phyloP scores from a whole-genome alignment of 2,329 filamentous ascomycete genomes.

The Pyrenophora graminea region DNA sequence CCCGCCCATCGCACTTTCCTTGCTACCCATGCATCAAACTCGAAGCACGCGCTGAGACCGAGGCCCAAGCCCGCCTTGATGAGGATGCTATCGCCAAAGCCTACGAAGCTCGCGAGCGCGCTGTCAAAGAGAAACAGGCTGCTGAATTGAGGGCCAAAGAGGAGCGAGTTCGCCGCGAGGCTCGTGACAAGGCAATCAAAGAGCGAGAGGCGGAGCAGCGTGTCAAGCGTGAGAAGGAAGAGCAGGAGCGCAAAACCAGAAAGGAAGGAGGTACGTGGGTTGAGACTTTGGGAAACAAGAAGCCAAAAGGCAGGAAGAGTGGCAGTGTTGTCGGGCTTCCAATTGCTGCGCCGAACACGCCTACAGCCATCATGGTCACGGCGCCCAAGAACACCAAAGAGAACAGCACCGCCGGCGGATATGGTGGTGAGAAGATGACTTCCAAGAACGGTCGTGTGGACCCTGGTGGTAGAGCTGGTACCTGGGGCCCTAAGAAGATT shows the following conservation, averaged over 20 bases:
- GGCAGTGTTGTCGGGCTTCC: background rate
- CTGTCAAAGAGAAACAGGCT: constrained; percentile 12
- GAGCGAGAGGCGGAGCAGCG: constrained; percentile 26
- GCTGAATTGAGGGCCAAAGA: constrained; percentile 22
- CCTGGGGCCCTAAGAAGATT: constrained; percentile 36
- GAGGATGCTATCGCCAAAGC: constrained; percentile 12
- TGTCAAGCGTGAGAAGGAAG: constrained; percentile 17
- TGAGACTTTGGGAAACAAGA: constrained; percentile 23
- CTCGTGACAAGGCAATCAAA: constrained; percentile 24
- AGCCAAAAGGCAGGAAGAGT: constrained; percentile 17
- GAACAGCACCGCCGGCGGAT: background rate
- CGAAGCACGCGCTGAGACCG: constrained; percentile 15
- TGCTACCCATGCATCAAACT: constrained; percentile 30
- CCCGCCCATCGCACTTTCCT: constrained; percentile 27
- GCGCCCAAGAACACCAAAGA: constrained; percentile 13
- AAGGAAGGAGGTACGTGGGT: constrained; percentile 30
- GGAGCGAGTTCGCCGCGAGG: constrained; percentile 28
- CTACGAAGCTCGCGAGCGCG: constrained; percentile 15
- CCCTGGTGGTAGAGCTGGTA: constrained; percentile 25
- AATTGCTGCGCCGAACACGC: background rate
- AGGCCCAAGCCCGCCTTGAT: constrained; percentile 9
- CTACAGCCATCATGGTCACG: constrained; percentile 10
- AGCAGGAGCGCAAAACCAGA: constrained; percentile 18
- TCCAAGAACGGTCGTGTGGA: constrained; percentile 17
- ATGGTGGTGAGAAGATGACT: constrained; percentile 6